Conservation (phyloP, 441 rosid species). For the Pelargonium hybrid region DNA sequence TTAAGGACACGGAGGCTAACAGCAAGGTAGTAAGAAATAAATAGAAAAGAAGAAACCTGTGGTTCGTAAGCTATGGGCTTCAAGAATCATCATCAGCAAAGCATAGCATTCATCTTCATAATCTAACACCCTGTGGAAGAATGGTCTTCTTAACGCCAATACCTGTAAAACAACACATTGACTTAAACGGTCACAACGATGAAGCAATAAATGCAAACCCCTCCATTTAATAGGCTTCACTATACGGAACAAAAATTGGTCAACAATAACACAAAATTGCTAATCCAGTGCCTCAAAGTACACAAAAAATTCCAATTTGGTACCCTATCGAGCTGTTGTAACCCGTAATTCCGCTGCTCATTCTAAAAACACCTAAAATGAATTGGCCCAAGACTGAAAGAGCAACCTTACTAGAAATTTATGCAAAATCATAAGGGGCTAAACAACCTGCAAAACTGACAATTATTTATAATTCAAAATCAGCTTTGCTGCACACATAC, state of each 20-base stretch:
- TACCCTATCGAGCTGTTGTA: not conserved
- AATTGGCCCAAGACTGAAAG: not conserved
- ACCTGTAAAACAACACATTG: slow-evolving; percentile 40
- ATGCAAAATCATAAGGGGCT: not conserved
- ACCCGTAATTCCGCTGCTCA: not conserved
- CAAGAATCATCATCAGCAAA: slow-evolving; percentile 76
- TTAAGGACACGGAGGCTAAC: not conserved
- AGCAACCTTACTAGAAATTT: not conserved
- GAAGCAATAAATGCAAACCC: not conserved
- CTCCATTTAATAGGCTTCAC: not conserved
- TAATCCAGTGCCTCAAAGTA: too few relatives aligned
- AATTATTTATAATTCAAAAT: not conserved
- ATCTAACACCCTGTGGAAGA: slow-evolving; percentile 79
- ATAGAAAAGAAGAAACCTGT: slow-evolving; percentile 43
- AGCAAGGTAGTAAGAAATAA: not conserved
- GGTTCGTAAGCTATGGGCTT: slow-evolving; percentile 83
- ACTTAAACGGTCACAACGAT: slow-evolving; percentile 4
- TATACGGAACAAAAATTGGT: too few relatives aligned
- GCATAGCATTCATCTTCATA: slow-evolving; percentile 92
- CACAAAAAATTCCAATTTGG: too few relatives aligned
- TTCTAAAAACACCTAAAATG: not conserved
- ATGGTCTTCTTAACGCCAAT: slow-evolving; percentile 80
- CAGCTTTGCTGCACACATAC: not conserved
- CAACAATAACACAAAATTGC: too few relatives aligned
- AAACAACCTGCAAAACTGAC: too few relatives aligned